phyloP scores from a whole-genome alignment of 2,329 filamentous ascomycete species.

The Tolypocladium ophioglossoides region DNA sequence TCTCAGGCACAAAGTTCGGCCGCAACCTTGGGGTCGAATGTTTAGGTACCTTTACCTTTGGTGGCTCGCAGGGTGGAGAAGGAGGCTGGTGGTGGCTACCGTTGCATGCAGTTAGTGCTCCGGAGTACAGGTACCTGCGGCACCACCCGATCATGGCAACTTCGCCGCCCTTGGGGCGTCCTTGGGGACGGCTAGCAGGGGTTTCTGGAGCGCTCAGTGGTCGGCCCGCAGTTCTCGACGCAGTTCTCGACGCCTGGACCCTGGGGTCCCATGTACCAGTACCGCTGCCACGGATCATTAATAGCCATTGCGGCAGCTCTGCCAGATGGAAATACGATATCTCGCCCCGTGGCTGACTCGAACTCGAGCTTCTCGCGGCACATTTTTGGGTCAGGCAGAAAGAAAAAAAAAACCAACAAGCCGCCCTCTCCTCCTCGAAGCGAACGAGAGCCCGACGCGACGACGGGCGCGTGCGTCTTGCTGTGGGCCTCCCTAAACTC shows the following conservation, averaged over 20 bases:
- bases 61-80: background rate
- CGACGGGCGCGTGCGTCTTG: no score
- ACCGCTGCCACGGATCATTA: background rate
- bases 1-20: background rate
- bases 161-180: background rate
- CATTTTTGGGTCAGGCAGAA: no score
- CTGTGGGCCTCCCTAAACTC: no score
- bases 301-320: no score
- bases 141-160: background rate
- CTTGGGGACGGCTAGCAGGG: background rate
- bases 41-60: background rate
- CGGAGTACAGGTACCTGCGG: background rate
- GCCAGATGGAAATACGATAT: background rate
- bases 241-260: background rate
- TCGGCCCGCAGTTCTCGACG: background rate
- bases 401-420: no score
- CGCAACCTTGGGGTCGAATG: background rate
- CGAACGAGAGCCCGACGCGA: no score
- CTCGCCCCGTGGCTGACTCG: background rate
- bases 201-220: background rate
- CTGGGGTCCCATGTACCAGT: background rate
- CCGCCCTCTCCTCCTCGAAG: no score
- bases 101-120: constrained; percentile 1
- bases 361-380: background rate
- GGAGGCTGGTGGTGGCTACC: background rate